These are phyloP conservation scores for Chalaropsis thielavioides DNA, from an alignment of 2,329 filamentous ascomycete genomes.

Conservation along the genomic window DNA sequence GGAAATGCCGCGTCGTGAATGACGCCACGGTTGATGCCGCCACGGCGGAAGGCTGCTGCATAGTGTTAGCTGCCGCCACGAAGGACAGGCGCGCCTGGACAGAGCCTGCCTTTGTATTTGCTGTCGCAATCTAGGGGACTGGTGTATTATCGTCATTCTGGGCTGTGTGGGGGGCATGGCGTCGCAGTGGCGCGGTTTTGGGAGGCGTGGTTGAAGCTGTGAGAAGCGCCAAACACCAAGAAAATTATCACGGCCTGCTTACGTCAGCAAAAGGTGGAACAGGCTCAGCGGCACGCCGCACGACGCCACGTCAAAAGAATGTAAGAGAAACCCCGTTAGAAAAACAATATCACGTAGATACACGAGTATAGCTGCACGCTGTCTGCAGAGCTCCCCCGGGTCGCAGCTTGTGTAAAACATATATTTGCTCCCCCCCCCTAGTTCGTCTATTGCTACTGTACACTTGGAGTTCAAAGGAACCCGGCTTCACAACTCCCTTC, in stretches of 20 bases:
- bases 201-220: background rate
- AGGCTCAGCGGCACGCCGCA: too few species aligned
- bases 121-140: background rate
- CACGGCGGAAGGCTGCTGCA: background rate
- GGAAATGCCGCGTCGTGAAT: background rate
- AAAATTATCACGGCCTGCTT: slow-evolving; percentile 14
- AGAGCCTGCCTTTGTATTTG: background rate
- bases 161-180: background rate
- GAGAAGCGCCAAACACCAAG: background rate
- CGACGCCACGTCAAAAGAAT: too few species aligned
- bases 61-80: background rate
- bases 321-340: too few species aligned
- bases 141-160: slow-evolving; percentile 4
- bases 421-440: slow-evolving; percentile 1
- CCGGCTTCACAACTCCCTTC: slow-evolving; percentile 3
- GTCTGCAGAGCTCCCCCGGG: too few species aligned
- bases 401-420: background rate
- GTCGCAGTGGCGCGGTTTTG: background rate
- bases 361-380: too few species aligned
- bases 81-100: background rate
- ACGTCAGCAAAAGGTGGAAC: slow-evolving; percentile 13
- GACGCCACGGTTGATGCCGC: background rate
- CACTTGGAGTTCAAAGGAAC: slow-evolving; percentile 16
- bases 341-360: background rate
- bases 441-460: slow-evolving; percentile 17